A percentile compares a stretch with the other conserved stretches of the same genome.
phyloP scores from a whole-genome alignment of 1,284 basidiomycete genomes.

The Pterulicium gracile region DNA sequence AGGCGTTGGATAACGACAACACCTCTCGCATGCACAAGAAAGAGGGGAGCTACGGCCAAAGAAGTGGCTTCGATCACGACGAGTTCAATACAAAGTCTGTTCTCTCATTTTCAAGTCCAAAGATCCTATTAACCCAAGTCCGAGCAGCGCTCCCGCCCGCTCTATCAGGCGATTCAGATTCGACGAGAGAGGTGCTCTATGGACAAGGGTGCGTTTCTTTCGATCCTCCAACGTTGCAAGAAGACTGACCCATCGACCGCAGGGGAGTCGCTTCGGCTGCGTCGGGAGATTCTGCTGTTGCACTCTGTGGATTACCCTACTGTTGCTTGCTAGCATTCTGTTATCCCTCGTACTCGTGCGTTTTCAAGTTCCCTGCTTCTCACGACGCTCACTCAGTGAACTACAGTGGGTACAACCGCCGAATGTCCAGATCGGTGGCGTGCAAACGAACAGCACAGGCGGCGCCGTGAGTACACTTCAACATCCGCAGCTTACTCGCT shows the following conservation, averaged over 20 bases:
- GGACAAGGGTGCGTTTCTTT: conserved; percentile 40
- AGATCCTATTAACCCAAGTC: background rate
- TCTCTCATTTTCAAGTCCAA: background rate
- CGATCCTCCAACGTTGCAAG: conserved; percentile 3
- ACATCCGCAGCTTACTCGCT: conserved; percentile 12
- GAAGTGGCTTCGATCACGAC: conserved; percentile 26
- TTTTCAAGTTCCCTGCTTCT: background rate
- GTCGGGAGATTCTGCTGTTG: conserved; percentile 62
- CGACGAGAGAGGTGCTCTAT: conserved; percentile 47
- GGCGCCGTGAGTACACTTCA: conserved; percentile 27
- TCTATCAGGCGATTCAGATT: conserved; percentile 42
- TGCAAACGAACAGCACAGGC: conserved; percentile 29
- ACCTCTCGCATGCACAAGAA: background rate
- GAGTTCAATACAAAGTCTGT: conserved; percentile 27
- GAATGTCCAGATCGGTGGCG: conserved; percentile 50
- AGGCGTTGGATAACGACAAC: background rate
- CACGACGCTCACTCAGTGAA: conserved; percentile 6
- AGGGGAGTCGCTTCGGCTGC: conserved; percentile 49
- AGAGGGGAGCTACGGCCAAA: background rate
- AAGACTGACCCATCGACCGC: conserved; percentile 6
- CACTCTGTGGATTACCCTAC: conserved; percentile 49
- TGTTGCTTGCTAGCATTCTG: conserved; percentile 60
- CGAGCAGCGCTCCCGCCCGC: conserved; percentile 19
- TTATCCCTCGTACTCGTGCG: conserved; percentile 65
- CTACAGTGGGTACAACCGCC: conserved; percentile 74